phyloP scores from a whole-genome alignment of 176 grass and related monocot genomes.

The Cymbopogon citratus region DNA sequence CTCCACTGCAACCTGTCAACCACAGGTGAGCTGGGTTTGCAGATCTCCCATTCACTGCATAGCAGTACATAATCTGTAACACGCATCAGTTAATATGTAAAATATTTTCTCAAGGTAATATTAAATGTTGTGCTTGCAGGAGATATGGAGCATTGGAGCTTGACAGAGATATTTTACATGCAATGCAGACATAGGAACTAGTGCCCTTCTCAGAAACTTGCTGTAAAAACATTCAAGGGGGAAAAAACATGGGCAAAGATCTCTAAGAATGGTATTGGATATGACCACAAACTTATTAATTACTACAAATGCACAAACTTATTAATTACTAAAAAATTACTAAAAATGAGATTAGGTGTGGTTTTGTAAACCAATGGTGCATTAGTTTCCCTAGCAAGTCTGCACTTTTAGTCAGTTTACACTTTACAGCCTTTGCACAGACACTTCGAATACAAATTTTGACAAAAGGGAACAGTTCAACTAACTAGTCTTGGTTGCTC shows the following conservation, averaged over 20 bases:
- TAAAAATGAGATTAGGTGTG: too few species aligned
- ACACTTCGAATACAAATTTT: not conserved
- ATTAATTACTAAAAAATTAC: not conserved
- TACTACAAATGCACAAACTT: not conserved
- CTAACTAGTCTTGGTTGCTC: not conserved
- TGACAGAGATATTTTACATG: slow-evolving; percentile 1
- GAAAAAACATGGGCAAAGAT: not conserved
- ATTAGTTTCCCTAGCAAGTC: not conserved
- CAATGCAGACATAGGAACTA: not conserved
- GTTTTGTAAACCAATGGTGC: not conserved
- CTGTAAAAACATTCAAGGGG: not conserved
- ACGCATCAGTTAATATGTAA: slow-evolving; percentile 36
- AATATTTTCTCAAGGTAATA: slow-evolving; percentile 23
- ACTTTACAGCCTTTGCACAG: not conserved
- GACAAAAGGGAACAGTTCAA: not conserved
- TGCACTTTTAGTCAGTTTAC: not conserved
- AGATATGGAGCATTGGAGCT: slow-evolving; percentile 9
- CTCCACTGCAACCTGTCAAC: slow-evolving; percentile 88
- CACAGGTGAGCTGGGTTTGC: slow-evolving; percentile 74
- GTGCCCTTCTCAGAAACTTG: not conserved
- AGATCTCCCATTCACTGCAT: slow-evolving; percentile 88
- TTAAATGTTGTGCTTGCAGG: not conserved
- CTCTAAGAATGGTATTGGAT: not conserved
- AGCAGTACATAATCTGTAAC: slow-evolving; percentile 96
- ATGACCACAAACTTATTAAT: not conserved